A percentile compares a stretch with the other conserved stretches of the same genome.
phyloP scores from a whole-genome alignment of 768 basidiomycete species.

The Psilocybe tampanensis region DNA sequence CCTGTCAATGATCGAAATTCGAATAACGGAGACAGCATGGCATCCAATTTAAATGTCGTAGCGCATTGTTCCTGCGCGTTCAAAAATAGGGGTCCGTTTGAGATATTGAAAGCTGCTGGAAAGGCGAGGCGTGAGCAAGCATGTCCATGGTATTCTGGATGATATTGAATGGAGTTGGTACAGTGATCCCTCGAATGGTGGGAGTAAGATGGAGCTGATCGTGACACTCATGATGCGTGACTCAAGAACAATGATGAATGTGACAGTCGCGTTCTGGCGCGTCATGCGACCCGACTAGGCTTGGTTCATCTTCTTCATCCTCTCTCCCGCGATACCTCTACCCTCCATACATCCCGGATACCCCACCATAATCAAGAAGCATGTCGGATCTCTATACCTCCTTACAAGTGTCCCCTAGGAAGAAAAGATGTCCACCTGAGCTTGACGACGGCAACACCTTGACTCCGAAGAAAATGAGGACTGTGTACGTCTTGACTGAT shows the following conservation, averaged over 20 bases:
- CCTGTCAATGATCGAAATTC: neutral
- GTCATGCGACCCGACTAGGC: conserved; percentile 9
- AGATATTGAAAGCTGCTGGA: neutral
- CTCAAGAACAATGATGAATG: neutral
- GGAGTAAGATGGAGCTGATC: too few relatives aligned
- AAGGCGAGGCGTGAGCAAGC: neutral
- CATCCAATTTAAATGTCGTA: neutral
- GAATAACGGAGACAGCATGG: neutral
- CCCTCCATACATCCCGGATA: conserved; percentile 8
- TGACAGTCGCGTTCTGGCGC: conserved; percentile 26
- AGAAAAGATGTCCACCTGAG: conserved; percentile 60
- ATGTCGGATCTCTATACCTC: conserved; percentile 67
- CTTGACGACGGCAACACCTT: conserved; percentile 56
- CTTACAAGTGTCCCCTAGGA: conserved; percentile 67
- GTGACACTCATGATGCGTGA: too few relatives aligned
- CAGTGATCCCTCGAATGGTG: too few relatives aligned
- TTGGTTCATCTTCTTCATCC: neutral
- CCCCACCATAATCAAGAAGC: neutral
- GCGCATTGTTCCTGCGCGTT: neutral
- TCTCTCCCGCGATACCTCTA: conserved; percentile 22
- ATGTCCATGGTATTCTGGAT: too few relatives aligned
- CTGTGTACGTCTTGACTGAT: conserved; percentile 40
- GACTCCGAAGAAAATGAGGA: conserved; percentile 73
- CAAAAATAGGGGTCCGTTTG: neutral
- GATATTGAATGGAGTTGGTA: neutral